Base-by-base conservation (phyloP, 306 rosid species). In the Corylus americana region DNA sequence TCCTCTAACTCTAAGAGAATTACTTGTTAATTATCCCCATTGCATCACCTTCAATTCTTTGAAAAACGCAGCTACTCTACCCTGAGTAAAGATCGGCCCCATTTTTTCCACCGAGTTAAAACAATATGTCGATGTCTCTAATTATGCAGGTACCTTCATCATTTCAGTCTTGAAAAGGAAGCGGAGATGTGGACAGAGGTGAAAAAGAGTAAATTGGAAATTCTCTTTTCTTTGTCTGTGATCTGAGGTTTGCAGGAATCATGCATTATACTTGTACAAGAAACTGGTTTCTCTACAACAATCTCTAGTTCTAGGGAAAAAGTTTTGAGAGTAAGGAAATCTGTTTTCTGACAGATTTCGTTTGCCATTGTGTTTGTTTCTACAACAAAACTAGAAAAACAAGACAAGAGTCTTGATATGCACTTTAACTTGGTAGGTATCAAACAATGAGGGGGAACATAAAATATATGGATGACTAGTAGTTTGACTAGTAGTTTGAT, bases 381-480 rank as follows among this genome's bases (percentile, higher is more conserved):
- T 59, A 59, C 6, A 59, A 17, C 14, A 55, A 2, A 55, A 12
- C 62, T 17, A 8, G 16, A 55, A n/a, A 55, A 55, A 12, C 13
- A 25, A 59, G 35, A 42, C 35, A 31, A 31, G 29, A 31, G 29
- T 68, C 13, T 18, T 17, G n/a, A 39, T n/a, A 18, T n/a, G 7
- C 72, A 68, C 72, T 20, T 39, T 25, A 42, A 39, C 72, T 67
- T 39, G 72, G 9, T 4, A 67, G 50, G 51, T 17, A 39, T 68
- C 72, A 39, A n/a, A 68, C 7, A 42, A 42, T 42, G 11, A 22
- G 50, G 27, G 72, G n/a, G 72, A 42, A 42, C 31, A 12, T 50
- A 17, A 59, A 59, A 59, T 27, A 42, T 8, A 16, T 31, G 70
- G n/a, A 63, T 63, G 72, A 68, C 72, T 68, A 68, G 51, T 18